These are phyloP conservation scores for Stereocaulon alpinum DNA, from an alignment of 495 filamentous ascomycete species.

Conservation along the genomic window DNA sequence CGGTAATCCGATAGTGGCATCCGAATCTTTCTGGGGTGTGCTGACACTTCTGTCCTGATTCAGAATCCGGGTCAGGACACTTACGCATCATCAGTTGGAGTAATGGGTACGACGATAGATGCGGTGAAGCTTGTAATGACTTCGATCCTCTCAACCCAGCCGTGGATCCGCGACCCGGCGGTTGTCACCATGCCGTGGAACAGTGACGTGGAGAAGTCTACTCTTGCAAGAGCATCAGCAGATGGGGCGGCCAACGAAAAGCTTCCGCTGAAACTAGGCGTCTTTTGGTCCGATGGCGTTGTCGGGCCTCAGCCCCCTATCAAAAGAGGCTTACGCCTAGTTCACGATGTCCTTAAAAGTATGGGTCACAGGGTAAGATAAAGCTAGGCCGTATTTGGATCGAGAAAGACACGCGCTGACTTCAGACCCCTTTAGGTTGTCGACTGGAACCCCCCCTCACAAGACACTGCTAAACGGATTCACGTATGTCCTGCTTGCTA, in stretches of 20 bases:
- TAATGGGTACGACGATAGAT: constrained; percentile 16
- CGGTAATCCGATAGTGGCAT: constrained; percentile 18
- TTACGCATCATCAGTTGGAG: constrained; percentile 23
- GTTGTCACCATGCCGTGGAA: constrained; percentile 29
- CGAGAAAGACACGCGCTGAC: not conserved
- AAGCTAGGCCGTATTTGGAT: not conserved
- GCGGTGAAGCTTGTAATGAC: constrained; percentile 29
- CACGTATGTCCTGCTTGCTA: constrained; percentile 21
- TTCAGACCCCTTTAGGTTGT: constrained; percentile 30
- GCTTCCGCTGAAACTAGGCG: constrained; percentile 37
- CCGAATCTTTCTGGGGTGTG: not conserved
- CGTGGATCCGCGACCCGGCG: constrained; percentile 29
- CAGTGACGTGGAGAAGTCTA: not conserved
- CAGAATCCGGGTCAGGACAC: constrained; percentile 30
- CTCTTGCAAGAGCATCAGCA: constrained; percentile 21
- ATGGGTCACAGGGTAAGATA: constrained; percentile 40
- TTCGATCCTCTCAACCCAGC: constrained; percentile 26
- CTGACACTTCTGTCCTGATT: not conserved
- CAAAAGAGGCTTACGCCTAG: constrained; percentile 39
- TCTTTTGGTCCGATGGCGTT: constrained; percentile 40
- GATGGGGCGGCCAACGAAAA: constrained; percentile 11
- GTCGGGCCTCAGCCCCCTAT: constrained; percentile 43
- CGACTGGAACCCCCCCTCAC: constrained; percentile 52
- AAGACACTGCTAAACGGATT: constrained; percentile 27
- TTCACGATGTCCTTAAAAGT: constrained; percentile 36